phyloP scores from a whole-genome alignment of 805 yeast species.

The Saccharomycopsis capsularis region DNA sequence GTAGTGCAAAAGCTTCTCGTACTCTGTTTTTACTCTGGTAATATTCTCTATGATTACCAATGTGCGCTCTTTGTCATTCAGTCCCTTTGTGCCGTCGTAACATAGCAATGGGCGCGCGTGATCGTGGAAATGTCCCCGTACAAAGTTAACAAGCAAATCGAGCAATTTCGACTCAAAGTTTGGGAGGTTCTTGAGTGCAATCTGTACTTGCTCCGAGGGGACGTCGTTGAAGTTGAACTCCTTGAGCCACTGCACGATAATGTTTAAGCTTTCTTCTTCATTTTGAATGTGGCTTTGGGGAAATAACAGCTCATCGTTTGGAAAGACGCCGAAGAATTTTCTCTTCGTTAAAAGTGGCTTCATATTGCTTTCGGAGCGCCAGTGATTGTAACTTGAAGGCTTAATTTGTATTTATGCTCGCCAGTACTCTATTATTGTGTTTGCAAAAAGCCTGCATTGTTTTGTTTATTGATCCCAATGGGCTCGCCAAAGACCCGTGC shows the following conservation, averaged over 20 bases:
- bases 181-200: conserved; percentile 6
- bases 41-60: neutral
- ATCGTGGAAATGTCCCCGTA: neutral
- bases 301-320: neutral
- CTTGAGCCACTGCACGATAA: conserved; percentile 2
- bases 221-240: neutral
- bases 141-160: neutral
- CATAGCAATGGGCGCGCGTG: neutral
- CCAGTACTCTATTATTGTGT: too few species aligned
- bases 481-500: neutral
- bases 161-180: neutral
- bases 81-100: neutral
- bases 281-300: neutral
- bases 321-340: neutral
- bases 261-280: conserved; percentile 4
- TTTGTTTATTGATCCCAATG: neutral
- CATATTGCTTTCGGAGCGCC: neutral
- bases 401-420: too few species aligned
- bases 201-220: conserved; percentile 1
- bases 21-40: neutral
- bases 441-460: neutral
- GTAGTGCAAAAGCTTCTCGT: neutral
- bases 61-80: too few species aligned
- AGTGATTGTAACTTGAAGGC: neutral
- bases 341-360: neutral